phyloP scores from a whole-genome alignment of 805 yeast genomes.

The Yarrowia divulgata region DNA sequence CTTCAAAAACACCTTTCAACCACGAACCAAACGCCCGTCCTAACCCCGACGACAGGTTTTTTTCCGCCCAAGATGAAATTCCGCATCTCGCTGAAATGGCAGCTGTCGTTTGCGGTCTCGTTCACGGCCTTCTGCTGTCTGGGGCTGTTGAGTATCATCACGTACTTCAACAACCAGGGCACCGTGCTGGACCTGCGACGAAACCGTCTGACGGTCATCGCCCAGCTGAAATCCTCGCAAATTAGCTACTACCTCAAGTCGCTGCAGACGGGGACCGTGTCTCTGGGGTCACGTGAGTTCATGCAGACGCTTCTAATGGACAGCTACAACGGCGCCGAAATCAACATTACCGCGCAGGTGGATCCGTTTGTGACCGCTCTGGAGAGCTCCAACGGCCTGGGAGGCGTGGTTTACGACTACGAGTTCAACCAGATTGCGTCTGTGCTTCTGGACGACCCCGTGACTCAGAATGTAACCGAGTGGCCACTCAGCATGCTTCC shows the following conservation, averaged over 20 bases:
- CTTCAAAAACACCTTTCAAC: no score
- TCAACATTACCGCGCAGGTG: slow-evolving; percentile 20
- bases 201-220: slow-evolving; percentile 74
- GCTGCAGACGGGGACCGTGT: slow-evolving; percentile 70
- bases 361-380: slow-evolving; percentile 42
- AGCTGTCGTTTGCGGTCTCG: slow-evolving; percentile 25
- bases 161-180: slow-evolving; percentile 65
- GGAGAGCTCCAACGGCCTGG: slow-evolving; percentile 44
- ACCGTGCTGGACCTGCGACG: slow-evolving; percentile 66
- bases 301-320: slow-evolving; percentile 64
- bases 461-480: slow-evolving; percentile 9
- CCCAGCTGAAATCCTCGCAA: slow-evolving; percentile 82
- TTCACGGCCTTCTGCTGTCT: slow-evolving; percentile 34
- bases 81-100: slow-evolving; percentile 31
- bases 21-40: no score
- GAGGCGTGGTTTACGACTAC: slow-evolving; percentile 43
- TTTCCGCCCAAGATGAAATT: slow-evolving; percentile 11
- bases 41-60: no score
- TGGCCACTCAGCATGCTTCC: slow-evolving; percentile 27
- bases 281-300: slow-evolving; percentile 65
- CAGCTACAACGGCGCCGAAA: slow-evolving; percentile 48
- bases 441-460: slow-evolving; percentile 21
- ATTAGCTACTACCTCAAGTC: slow-evolving; percentile 69
- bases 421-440: slow-evolving; percentile 33
- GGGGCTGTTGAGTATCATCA: slow-evolving; percentile 21